A percentile compares a stretch with the other conserved stretches of the same genome.
Evolutionary conservation across 75 land plant genomes (phyloP).

Genomic region (Ceratopteris richardii): DNA sequence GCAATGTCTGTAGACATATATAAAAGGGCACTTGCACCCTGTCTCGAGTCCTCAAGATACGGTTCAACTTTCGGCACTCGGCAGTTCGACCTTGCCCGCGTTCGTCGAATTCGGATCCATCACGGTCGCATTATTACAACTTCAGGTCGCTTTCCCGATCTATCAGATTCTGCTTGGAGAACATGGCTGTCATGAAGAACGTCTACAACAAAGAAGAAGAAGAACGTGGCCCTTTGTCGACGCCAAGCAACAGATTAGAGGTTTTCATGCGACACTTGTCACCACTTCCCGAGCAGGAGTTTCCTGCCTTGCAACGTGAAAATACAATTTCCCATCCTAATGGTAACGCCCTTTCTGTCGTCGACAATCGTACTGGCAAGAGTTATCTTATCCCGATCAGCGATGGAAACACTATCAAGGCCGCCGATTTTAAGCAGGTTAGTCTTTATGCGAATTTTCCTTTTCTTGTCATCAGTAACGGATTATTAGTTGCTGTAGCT

Average conservation of each 20-base stretch:
- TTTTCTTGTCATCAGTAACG: neutral
- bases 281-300: neutral
- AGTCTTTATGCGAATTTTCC: neutral
- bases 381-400: conserved; percentile 60
- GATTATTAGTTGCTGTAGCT: neutral
- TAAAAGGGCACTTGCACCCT: too few species aligned
- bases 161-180: neutral
- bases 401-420: conserved; percentile 80
- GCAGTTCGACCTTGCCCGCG: too few species aligned
- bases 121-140: too few species aligned
- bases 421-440: conserved; percentile 93
- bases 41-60: too few species aligned
- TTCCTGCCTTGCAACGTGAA: conserved; percentile 9
- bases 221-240: neutral
- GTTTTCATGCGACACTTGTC: neutral
- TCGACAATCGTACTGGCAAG: conserved; percentile 80
- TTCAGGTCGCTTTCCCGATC: too few species aligned
- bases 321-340: conserved; percentile 26
- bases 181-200: neutral
- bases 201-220: neutral
- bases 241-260: conserved; percentile 3
- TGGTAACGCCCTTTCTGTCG: conserved; percentile 46
- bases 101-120: too few species aligned
- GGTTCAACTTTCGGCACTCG: too few species aligned
- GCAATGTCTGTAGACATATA: too few species aligned